Percentiles rank a stretch among this genome's conserved stretches.
These are phyloP conservation scores for Tripidium arundinaceum DNA, from an alignment of 202 grass and related monocot genomes.

Conservation along the genomic window DNA sequence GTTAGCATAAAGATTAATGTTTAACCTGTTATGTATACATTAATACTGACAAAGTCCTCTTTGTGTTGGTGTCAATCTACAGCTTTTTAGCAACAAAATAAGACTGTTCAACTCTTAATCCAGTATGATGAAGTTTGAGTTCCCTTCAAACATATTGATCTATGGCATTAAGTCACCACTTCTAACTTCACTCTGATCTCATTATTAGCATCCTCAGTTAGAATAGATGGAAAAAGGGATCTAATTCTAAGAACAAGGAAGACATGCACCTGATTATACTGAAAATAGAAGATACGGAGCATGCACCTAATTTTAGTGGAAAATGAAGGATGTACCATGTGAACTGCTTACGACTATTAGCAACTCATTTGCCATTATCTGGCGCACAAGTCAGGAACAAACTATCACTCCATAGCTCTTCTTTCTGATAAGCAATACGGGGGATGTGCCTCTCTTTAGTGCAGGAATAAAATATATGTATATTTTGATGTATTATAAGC, in stretches of 20 bases:
- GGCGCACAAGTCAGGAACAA: neutral
- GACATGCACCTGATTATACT: neutral
- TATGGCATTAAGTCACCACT: neutral
- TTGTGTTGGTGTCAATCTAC: neutral
- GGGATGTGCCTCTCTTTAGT: neutral
- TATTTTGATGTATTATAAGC: neutral
- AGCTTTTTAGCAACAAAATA: slow-evolving; percentile 6
- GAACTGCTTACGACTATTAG: neutral
- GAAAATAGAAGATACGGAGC: neutral
- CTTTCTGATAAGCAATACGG: slow-evolving; percentile 1
- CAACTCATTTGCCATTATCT: neutral
- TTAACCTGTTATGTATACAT: neutral
- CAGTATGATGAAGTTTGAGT: slow-evolving; percentile 1
- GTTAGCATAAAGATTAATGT: slow-evolving; percentile 13
- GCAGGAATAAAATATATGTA: neutral
- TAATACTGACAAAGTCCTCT: neutral
- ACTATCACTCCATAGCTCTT: slow-evolving; percentile 6
- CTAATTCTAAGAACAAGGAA: neutral
- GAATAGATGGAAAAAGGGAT: neutral
- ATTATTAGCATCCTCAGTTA: neutral
- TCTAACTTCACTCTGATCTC: neutral
- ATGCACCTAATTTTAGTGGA: neutral
- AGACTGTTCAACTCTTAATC: neutral
- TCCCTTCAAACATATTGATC: neutral
- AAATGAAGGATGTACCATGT: neutral